A percentile compares a stretch with the other conserved stretches of the same genome.
Conservation (phyloP, 2,329 filamentous ascomycete species). For the Gaeumannomyces tritici region DNA sequence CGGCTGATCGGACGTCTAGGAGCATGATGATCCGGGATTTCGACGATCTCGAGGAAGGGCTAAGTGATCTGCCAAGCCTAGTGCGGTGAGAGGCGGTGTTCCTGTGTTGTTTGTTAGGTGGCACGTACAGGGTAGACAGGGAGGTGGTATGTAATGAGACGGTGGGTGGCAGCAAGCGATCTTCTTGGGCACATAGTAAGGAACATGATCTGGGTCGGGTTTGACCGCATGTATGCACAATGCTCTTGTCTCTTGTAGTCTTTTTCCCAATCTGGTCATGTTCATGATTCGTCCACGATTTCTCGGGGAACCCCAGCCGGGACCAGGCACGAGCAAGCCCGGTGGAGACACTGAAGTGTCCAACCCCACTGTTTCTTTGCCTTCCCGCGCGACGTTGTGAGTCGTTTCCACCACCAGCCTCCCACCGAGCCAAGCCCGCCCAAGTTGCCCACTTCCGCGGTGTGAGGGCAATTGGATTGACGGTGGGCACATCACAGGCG, state of each 20-base stretch:
- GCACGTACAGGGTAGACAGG: too few relatives aligned
- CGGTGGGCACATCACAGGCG: too few relatives aligned
- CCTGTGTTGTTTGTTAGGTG: background rate
- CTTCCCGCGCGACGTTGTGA: background rate
- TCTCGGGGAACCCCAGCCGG: background rate
- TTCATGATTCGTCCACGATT: background rate
- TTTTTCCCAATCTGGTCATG: background rate
- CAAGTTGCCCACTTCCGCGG: background rate
- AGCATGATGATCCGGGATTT: conserved; percentile 24
- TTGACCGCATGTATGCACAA: background rate
- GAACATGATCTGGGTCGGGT: background rate
- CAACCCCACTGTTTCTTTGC: background rate
- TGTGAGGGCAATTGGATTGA: background rate
- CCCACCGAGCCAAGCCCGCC: too few relatives aligned
- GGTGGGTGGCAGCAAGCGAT: background rate
- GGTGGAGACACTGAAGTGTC: background rate
- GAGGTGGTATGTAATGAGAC: too few relatives aligned
- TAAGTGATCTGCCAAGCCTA: background rate
- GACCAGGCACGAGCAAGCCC: background rate
- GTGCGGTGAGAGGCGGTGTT: background rate
- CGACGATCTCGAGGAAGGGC: conserved; percentile 15
- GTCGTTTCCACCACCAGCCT: background rate
- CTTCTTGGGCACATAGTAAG: background rate
- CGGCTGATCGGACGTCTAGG: background rate
- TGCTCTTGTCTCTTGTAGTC: background rate